These are phyloP conservation scores for Phytophthora agathidicida DNA, from an alignment of 352 stramenopile species.

Conservation along the genomic window DNA sequence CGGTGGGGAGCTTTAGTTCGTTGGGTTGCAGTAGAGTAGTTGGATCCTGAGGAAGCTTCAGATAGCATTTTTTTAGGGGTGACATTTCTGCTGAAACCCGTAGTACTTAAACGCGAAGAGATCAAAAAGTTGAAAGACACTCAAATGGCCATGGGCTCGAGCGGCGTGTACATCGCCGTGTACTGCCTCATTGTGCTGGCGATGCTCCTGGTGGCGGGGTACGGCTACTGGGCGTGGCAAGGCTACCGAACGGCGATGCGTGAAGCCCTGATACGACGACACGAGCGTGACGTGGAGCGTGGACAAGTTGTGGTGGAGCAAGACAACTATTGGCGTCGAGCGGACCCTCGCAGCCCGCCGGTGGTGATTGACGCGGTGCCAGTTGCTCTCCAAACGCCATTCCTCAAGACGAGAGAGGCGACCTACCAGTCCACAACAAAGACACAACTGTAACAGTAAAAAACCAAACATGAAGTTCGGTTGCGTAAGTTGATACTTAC, in stretches of 20 bases:
- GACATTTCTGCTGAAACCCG: too few species aligned
- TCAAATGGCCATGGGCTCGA: conserved; percentile 22
- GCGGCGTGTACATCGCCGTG: conserved; percentile 29
- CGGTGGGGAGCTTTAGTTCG: too few species aligned
- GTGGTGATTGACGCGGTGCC: conserved; percentile 10
- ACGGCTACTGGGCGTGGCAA: conserved; percentile 33
- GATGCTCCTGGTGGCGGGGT: conserved; percentile 31
- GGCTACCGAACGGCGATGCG: conserved; percentile 32
- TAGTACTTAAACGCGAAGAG: too few species aligned
- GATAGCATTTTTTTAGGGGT: too few species aligned
- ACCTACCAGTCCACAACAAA: conserved; percentile 3
- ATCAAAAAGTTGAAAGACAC: too few species aligned
- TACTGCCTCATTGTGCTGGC: conserved; percentile 40
- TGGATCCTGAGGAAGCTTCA: too few species aligned
- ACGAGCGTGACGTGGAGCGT: conserved; percentile 34
- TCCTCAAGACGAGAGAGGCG: conserved; percentile 9
- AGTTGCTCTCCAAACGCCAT: conserved; percentile 9
- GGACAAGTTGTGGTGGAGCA: conserved; percentile 24
- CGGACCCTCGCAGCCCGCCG: conserved; percentile 15
- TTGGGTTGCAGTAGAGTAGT: too few species aligned
- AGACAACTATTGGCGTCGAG: conserved; percentile 32
- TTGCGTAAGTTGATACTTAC: conserved; percentile 1
- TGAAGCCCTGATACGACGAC: conserved; percentile 33
- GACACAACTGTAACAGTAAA: conserved; percentile 16
- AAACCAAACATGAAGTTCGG: neutral